Evolutionary conservation across 2,329 filamentous ascomycete genomes (phyloP).

Genomic region (Calonectria henricotiae): DNA sequence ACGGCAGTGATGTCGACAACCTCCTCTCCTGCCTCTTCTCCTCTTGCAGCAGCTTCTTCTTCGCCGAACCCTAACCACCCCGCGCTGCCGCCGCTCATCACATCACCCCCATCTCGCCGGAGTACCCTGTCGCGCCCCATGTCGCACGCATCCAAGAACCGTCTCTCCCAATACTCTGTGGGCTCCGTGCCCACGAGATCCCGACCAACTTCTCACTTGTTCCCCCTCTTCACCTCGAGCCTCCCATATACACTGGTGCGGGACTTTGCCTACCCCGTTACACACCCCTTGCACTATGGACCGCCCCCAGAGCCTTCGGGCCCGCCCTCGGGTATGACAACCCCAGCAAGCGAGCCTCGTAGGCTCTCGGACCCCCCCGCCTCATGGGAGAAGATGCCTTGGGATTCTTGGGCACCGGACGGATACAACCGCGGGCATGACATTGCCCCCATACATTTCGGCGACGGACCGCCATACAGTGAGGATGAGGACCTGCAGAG

Average conservation of each 20-base stretch:
- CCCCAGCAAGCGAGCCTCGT: slow-evolving; percentile 85
- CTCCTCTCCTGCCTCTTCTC: slow-evolving; percentile 70
- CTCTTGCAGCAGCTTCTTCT: slow-evolving; percentile 65
- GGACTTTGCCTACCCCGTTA: slow-evolving; percentile 92
- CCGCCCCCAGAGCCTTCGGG: slow-evolving; percentile 83
- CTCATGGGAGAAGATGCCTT: slow-evolving; percentile 80
- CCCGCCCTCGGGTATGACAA: slow-evolving; percentile 85
- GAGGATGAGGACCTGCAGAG: slow-evolving; percentile 97
- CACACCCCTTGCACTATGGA: slow-evolving; percentile 93
- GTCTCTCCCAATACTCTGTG: slow-evolving; percentile 88
- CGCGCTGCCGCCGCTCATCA: slow-evolving; percentile 71
- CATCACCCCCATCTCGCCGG: slow-evolving; percentile 72
- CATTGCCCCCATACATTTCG: slow-evolving; percentile 86
- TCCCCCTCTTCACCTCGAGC: slow-evolving; percentile 88
- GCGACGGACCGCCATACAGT: slow-evolving; percentile 92
- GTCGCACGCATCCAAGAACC: slow-evolving; percentile 85
- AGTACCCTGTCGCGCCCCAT: slow-evolving; percentile 76
- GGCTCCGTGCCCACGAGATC: slow-evolving; percentile 80
- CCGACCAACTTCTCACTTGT: slow-evolving; percentile 85
- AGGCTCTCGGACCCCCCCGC: slow-evolving; percentile 87
- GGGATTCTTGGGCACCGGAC: slow-evolving; percentile 71
- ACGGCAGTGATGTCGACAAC: slow-evolving; percentile 73
- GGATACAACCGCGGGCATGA: slow-evolving; percentile 77
- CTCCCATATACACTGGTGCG: slow-evolving; percentile 91
- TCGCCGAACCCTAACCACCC: slow-evolving; percentile 69